phyloP scores from a whole-genome alignment of 306 rosid species.

The Malus asiatica region DNA sequence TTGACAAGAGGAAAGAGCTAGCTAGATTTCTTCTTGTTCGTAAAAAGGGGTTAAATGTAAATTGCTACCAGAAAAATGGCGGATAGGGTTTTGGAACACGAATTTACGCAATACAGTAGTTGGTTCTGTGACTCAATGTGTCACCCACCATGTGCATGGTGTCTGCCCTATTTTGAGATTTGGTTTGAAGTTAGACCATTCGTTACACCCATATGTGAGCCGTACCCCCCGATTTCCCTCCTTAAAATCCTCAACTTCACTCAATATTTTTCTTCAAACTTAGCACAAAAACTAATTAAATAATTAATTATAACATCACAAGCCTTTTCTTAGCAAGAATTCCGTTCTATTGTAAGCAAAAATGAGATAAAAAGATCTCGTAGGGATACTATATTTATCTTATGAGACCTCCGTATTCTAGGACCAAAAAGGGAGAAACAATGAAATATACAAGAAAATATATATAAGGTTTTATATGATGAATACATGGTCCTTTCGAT shows the following conservation, averaged over 20 bases:
- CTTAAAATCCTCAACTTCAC: neutral
- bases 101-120: slow-evolving; percentile 22
- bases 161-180: slow-evolving; percentile 1
- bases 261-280: neutral
- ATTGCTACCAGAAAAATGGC: neutral
- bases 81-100: neutral
- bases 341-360: too few species aligned
- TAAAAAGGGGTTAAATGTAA: neutral
- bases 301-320: neutral
- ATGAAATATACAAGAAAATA: too few species aligned
- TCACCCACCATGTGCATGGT: slow-evolving; percentile 9
- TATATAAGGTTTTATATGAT: too few species aligned
- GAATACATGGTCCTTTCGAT: too few species aligned
- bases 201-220: neutral
- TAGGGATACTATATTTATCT: neutral
- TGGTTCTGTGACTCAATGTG: slow-evolving; percentile 3
- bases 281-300: neutral
- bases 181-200: neutral
- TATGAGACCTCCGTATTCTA: too few species aligned
- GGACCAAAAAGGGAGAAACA: too few species aligned
- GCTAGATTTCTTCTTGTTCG: neutral
- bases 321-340: too few species aligned
- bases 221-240: neutral
- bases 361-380: neutral
- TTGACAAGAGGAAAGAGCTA: neutral